Percentiles rank a stretch among this genome's conserved stretches.
These are phyloP conservation scores for Cryomyces minteri DNA, from an alignment of 495 filamentous ascomycete species.

Conservation along the genomic window DNA sequence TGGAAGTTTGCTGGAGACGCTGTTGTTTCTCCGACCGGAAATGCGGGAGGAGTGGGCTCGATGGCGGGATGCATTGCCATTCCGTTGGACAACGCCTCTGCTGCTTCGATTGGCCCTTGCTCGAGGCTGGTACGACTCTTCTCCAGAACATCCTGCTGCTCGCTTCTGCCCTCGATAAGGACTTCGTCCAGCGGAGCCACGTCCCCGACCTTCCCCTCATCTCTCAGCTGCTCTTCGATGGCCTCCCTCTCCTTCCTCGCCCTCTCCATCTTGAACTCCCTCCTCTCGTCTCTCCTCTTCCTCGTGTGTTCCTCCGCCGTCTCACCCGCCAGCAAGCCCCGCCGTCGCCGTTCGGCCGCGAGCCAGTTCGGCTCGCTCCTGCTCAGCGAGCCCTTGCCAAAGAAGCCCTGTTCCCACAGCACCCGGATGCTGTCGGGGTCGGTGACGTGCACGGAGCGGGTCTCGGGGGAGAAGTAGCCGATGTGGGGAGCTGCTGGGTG, in stretches of 20 bases:
- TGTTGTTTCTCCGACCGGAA: neutral
- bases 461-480: constrained; percentile 60
- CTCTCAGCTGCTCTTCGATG: constrained; percentile 49
- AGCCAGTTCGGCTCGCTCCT: constrained; percentile 91
- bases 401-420: constrained; percentile 92
- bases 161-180: neutral
- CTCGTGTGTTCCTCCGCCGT: constrained; percentile 70
- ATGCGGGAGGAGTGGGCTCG: neutral
- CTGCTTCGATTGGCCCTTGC: neutral
- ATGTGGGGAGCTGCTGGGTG: constrained; percentile 31
- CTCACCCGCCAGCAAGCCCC: constrained; percentile 38
- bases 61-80: neutral
- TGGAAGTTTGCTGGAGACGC: neutral
- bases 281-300: constrained; percentile 57
- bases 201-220: constrained; percentile 31
- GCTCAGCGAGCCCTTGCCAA: constrained; percentile 81
- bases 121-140: neutral
- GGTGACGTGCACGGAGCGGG: constrained; percentile 69
- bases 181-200: neutral
- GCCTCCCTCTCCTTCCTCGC: constrained; percentile 68
- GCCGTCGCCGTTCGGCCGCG: constrained; percentile 54
- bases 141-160: neutral
- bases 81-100: neutral
- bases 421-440: constrained; percentile 54
- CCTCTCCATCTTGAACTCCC: constrained; percentile 70